phyloP scores from a whole-genome alignment of 345 rosid genomes.

The Nasturtium officinale region DNA sequence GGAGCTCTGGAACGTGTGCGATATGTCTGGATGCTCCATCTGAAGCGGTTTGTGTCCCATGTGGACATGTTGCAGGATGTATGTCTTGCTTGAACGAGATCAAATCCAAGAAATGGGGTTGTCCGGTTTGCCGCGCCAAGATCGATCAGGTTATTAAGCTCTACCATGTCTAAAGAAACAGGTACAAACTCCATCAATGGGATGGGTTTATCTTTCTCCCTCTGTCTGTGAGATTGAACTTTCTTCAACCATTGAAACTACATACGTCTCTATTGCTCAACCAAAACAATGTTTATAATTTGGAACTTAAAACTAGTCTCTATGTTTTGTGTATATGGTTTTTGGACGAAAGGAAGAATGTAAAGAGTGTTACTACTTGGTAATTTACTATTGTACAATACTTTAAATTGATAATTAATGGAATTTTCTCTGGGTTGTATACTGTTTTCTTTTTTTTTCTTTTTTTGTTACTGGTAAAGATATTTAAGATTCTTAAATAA shows the following conservation, averaged over 20 bases:
- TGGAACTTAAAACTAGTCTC: too few relatives aligned
- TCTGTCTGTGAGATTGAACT: too few relatives aligned
- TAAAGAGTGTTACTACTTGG: too few relatives aligned
- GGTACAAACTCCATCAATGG: constrained; percentile 24
- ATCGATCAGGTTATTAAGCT: constrained; percentile 76
- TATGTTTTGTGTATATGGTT: too few relatives aligned
- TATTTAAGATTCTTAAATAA: background rate
- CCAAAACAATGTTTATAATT: too few relatives aligned
- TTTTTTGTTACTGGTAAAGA: background rate
- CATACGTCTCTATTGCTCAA: too few relatives aligned
- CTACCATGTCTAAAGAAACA: constrained; percentile 59
- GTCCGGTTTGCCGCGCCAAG: constrained; percentile 93
- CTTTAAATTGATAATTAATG: background rate
- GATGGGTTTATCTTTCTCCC: background rate
- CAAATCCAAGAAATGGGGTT: constrained; percentile 83
- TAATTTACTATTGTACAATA: too few relatives aligned
- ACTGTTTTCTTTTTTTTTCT: background rate
- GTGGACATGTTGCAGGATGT: constrained; percentile 98
- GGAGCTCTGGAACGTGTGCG: constrained; percentile 56
- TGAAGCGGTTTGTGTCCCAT: constrained; percentile 95
- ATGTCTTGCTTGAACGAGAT: constrained; percentile 89
- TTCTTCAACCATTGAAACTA: too few relatives aligned
- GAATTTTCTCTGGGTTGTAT: background rate
- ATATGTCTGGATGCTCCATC: constrained; percentile 93
- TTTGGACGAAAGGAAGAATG: too few relatives aligned